phyloP scores from a whole-genome alignment of 768 basidiomycete species.

The Coprinopsis strossmayeri region DNA sequence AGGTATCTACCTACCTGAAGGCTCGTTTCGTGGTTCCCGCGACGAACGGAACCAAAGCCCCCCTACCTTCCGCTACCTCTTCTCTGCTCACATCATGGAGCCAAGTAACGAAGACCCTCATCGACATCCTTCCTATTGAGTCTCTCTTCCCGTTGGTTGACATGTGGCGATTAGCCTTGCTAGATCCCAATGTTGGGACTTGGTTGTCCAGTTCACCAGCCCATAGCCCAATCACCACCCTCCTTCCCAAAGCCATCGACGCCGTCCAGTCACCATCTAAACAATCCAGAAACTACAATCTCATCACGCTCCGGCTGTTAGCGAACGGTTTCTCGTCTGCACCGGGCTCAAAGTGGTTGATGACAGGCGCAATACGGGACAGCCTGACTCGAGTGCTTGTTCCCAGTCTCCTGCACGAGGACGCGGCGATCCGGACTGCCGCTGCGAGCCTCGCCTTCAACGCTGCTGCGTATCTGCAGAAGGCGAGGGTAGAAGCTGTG shows the following conservation, averaged over 20 bases:
- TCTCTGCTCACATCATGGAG: conserved; percentile 43
- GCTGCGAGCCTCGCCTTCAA: conserved; percentile 83
- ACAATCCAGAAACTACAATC: conserved; percentile 46
- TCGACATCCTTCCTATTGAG: conserved; percentile 37
- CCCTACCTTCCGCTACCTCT: conserved; percentile 26
- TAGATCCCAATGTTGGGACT: conserved; percentile 50
- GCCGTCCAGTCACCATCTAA: conserved; percentile 25
- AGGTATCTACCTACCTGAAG: conserved; percentile 61
- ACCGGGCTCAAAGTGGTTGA: conserved; percentile 35
- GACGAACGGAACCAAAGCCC: conserved; percentile 8
- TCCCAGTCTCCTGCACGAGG: conserved; percentile 59
- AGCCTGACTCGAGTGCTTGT: conserved; percentile 53
- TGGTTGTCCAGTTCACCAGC: conserved; percentile 32
- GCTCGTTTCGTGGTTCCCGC: conserved; percentile 36
- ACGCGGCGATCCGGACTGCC: conserved; percentile 64
- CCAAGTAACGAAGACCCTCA: conserved; percentile 37
- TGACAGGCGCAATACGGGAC: conserved; percentile 19
- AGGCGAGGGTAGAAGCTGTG: conserved; percentile 40
- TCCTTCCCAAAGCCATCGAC: conserved; percentile 39
- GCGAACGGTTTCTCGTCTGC: conserved; percentile 59
- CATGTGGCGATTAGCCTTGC: conserved; percentile 72
- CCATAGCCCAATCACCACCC: conserved; percentile 33
- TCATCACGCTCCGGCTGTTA: conserved; percentile 63
- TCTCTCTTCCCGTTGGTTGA: conserved; percentile 79
- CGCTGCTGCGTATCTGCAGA: conserved; percentile 60